A percentile compares a stretch with the other conserved stretches of the same genome.
Evolutionary conservation across 768 basidiomycete species (phyloP).

Genomic region (Tylopilus subfusipes): DNA sequence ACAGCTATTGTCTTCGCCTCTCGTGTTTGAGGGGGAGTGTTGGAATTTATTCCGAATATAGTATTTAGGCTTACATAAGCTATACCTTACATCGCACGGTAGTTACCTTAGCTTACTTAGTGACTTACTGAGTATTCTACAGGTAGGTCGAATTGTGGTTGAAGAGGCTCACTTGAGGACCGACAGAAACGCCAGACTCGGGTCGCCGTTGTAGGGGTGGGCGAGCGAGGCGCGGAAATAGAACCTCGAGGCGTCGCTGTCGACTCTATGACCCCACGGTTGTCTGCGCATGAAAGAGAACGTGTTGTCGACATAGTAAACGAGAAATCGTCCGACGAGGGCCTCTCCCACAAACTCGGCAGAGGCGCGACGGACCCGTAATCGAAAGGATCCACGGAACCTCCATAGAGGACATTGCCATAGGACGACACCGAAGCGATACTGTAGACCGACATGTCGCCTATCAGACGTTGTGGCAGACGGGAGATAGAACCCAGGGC

Average conservation of each 20-base stretch:
- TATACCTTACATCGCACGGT: too few relatives aligned
- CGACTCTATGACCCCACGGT: constrained; percentile 50
- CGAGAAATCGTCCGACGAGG: constrained; percentile 57
- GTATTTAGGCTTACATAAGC: too few relatives aligned
- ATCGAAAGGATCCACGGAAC: constrained; percentile 70
- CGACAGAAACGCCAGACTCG: constrained; percentile 59
- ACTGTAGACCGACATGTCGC: constrained; percentile 57
- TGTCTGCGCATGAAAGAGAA: constrained; percentile 55
- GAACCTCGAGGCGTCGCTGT: constrained; percentile 76
- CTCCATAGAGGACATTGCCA: constrained; percentile 61
- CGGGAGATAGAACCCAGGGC: constrained; percentile 66
- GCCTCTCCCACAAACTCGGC: constrained; percentile 50
- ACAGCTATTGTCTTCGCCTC: too few relatives aligned
- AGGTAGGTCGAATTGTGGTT: constrained; percentile 58
- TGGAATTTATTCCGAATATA: too few relatives aligned
- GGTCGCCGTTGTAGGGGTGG: constrained; percentile 45
- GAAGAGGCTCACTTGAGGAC: constrained; percentile 69
- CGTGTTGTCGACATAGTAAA: constrained; percentile 60
- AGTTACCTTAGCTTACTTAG: too few relatives aligned
- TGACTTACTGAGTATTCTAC: too few relatives aligned
- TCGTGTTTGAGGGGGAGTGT: too few relatives aligned
- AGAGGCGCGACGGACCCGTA: constrained; percentile 41
- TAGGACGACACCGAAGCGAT: constrained; percentile 81
- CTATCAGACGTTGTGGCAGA: constrained; percentile 35
- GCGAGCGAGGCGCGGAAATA: constrained; percentile 46